phyloP scores from a whole-genome alignment of 352 stramenopile genomes.

The Phytopythium montanum region DNA sequence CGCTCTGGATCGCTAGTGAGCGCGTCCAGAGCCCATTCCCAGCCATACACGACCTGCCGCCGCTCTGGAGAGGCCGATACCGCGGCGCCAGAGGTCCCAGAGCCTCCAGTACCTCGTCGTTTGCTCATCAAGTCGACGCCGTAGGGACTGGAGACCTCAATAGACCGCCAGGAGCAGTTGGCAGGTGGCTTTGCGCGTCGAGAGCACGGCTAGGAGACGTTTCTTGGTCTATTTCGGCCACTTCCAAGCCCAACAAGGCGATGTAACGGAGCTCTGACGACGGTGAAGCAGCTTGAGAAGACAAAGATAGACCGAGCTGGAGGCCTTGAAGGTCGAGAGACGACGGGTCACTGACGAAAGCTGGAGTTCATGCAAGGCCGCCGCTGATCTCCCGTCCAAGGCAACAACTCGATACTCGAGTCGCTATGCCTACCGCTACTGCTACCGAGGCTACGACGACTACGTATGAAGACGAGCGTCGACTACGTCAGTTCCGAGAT shows the following conservation, averaged over 20 bases:
- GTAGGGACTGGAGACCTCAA: neutral
- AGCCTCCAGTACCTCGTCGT: constrained; percentile 7
- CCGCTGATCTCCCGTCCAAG: neutral
- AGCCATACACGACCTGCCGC: too few species aligned
- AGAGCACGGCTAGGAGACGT: neutral
- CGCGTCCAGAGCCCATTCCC: constrained; percentile 32
- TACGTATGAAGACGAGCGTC: constrained; percentile 16
- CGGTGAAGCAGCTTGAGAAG: neutral
- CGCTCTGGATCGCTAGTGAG: constrained; percentile 23
- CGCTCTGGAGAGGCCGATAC: too few species aligned
- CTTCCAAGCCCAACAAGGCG: neutral
- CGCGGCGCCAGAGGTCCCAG: neutral
- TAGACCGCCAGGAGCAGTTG: neutral
- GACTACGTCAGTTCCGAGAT: constrained; percentile 45
- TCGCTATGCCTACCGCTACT: constrained; percentile 17
- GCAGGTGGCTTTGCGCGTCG: neutral
- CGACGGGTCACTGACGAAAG: too few species aligned
- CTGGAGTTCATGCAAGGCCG: neutral
- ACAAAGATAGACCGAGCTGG: neutral
- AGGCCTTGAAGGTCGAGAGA: too few species aligned
- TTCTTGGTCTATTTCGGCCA: neutral
- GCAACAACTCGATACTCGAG: neutral
- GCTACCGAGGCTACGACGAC: neutral
- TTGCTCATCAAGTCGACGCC: constrained; percentile 15
- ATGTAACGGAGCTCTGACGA: neutral